Evolutionary conservation across 2,329 filamentous ascomycete species (phyloP).

Genomic region (Canariomyces notabilis): DNA sequence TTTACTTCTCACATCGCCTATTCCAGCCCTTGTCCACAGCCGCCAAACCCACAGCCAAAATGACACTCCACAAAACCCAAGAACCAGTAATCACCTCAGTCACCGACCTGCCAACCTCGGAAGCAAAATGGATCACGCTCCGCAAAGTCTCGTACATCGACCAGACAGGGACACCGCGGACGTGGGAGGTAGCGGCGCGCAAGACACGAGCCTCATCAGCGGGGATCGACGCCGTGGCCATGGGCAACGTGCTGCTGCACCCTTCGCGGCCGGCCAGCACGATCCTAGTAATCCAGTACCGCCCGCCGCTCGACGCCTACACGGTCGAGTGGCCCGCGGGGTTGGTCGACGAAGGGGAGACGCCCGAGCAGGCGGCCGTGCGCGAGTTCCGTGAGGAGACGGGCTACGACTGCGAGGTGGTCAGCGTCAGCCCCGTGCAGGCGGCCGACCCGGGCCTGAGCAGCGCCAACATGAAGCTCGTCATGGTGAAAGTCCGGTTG

Average conservation of each 20-base stretch:
- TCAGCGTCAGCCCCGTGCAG: constrained; percentile 47
- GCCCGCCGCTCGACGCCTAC: constrained; percentile 46
- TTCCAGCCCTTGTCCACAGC: neutral
- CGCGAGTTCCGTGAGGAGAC: constrained; percentile 53
- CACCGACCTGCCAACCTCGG: constrained; percentile 43
- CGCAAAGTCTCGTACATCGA: constrained; percentile 54
- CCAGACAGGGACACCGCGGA: constrained; percentile 47
- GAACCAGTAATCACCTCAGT: constrained; percentile 43
- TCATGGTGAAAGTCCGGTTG: constrained; percentile 53
- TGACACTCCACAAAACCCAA: constrained; percentile 36
- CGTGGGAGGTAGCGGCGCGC: constrained; percentile 57
- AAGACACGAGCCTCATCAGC: constrained; percentile 45
- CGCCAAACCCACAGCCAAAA: constrained; percentile 23
- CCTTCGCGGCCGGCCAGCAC: constrained; percentile 40
- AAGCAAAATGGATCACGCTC: constrained; percentile 54
- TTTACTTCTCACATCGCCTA: neutral
- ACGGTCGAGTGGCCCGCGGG: constrained; percentile 52
- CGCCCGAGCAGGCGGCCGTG: constrained; percentile 46
- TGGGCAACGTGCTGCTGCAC: constrained; percentile 54
- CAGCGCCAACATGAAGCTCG: constrained; percentile 57
- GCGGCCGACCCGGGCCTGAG: constrained; percentile 55
- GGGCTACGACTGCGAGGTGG: constrained; percentile 47
- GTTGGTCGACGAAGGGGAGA: constrained; percentile 48
- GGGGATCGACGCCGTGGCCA: constrained; percentile 57
- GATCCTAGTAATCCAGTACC: constrained; percentile 48